Conservation (phyloP, 2,329 filamentous ascomycete genomes). For the Colletotrichum incanum region DNA sequence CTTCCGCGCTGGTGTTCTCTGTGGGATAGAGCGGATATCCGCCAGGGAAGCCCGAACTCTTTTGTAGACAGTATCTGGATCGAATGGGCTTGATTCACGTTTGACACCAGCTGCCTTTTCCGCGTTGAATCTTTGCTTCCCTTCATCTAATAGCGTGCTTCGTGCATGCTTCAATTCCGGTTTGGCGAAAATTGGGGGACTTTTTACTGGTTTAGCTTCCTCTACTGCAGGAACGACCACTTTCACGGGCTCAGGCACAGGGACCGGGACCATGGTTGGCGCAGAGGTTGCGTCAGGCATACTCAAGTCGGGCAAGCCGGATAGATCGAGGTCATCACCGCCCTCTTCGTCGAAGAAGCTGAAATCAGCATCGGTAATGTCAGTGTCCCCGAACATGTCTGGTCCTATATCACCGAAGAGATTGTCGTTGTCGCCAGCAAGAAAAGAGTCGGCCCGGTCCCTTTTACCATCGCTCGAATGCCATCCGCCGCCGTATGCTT, state of each 20-base stretch:
- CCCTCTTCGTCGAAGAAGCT: conserved; percentile 83
- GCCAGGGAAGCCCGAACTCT: conserved; percentile 66
- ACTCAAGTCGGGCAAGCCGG: conserved; percentile 51
- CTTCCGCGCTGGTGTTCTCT: conserved; percentile 51
- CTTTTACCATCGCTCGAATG: conserved; percentile 61
- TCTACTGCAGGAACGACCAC: conserved; percentile 38
- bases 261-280: conserved; percentile 11
- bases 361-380: conserved; percentile 87
- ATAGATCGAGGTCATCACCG: conserved; percentile 57
- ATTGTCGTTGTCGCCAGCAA: conserved; percentile 68
- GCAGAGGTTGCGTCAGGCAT: conserved; percentile 29
- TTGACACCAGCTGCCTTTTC: conserved; percentile 55
- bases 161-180: conserved; percentile 73
- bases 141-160: conserved; percentile 65
- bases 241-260: conserved; percentile 43
- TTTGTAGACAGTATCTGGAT: conserved; percentile 72
- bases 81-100: conserved; percentile 70
- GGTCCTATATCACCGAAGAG: conserved; percentile 79
- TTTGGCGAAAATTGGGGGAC: conserved; percentile 66
- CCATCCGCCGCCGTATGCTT: conserved; percentile 58
- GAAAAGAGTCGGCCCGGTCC: conserved; percentile 59
- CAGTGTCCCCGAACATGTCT: conserved; percentile 80
- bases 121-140: conserved; percentile 48
- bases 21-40: conserved; percentile 45
- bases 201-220: conserved; percentile 31